These are phyloP conservation scores for Globisporangium nagaii DNA, from an alignment of 352 stramenopile genomes.

Conservation along the genomic window DNA sequence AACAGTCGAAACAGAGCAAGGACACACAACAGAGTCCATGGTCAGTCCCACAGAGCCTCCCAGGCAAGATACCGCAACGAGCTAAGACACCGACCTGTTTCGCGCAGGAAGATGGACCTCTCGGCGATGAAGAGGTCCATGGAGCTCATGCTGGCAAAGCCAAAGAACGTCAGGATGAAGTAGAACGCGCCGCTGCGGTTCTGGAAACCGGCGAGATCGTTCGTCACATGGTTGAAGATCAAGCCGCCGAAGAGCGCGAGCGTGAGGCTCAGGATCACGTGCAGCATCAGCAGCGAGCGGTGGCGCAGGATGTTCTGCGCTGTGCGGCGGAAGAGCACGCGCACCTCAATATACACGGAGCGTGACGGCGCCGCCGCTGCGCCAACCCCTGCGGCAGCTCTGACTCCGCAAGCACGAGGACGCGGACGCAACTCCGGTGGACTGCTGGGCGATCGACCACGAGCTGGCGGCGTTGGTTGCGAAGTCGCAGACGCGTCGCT, in stretches of 20 bases:
- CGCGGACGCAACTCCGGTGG: conserved; percentile 13
- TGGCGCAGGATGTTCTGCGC: conserved; percentile 70
- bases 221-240: conserved; percentile 80
- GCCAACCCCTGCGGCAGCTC: neutral
- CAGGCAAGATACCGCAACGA: neutral
- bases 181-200: conserved; percentile 82
- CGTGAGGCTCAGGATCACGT: conserved; percentile 49
- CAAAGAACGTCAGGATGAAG: conserved; percentile 85
- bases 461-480: conserved; percentile 14
- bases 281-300: conserved; percentile 59
- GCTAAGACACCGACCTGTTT: conserved; percentile 29
- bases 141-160: conserved; percentile 78
- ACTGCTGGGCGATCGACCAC: conserved; percentile 18
- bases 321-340: conserved; percentile 65
- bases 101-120: conserved; percentile 67
- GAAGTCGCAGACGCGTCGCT: neutral
- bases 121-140: conserved; percentile 83
- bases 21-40: no score
- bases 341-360: conserved; percentile 54
- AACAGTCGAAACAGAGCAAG: neutral
- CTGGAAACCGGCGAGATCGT: conserved; percentile 79
- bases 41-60: no score
- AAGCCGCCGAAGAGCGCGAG: conserved; percentile 60
- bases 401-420: neutral
- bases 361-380: conserved; percentile 15